These are phyloP conservation scores for Pyrenophora tritici-repentis DNA, from an alignment of 2,329 filamentous ascomycete species.

Conservation along the genomic window DNA sequence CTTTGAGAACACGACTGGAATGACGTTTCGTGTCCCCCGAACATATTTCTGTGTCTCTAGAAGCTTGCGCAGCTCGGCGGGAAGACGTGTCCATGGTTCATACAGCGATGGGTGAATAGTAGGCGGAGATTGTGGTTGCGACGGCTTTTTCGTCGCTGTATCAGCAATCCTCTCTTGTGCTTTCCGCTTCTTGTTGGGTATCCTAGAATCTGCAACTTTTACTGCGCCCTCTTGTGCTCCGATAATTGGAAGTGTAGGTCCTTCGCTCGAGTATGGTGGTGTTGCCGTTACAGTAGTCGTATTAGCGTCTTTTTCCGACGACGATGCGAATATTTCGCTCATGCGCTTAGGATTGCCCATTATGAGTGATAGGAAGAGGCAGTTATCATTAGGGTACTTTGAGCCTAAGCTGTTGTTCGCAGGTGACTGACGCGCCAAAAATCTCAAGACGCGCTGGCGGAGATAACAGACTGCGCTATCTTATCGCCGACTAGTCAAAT, in stretches of 20 bases:
- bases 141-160: not conserved
- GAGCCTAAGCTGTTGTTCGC: not conserved
- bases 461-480: constrained; percentile 2
- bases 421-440: constrained; percentile 11
- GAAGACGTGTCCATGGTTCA: constrained; percentile 26
- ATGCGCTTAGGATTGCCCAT: constrained; percentile 27
- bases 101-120: constrained; percentile 24
- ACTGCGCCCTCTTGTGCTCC: not conserved
- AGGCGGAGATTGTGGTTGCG: constrained; percentile 2
- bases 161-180: not conserved
- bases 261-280: constrained; percentile 27
- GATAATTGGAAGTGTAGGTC: constrained; percentile 26
- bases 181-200: constrained; percentile 17
- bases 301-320: constrained; percentile 10
- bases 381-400: not conserved
- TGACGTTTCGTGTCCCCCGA: constrained; percentile 7
- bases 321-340: constrained; percentile 29
- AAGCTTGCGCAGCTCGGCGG: constrained; percentile 8
- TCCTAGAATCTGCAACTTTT: not conserved
- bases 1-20: constrained; percentile 24
- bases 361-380: not conserved
- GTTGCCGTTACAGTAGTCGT: constrained; percentile 6
- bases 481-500: constrained; percentile 9
- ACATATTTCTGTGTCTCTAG: constrained; percentile 8
- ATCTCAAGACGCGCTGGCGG: constrained; percentile 11